Conservation (phyloP, 495 filamentous ascomycete species). For the Penicillium angulare region DNA sequence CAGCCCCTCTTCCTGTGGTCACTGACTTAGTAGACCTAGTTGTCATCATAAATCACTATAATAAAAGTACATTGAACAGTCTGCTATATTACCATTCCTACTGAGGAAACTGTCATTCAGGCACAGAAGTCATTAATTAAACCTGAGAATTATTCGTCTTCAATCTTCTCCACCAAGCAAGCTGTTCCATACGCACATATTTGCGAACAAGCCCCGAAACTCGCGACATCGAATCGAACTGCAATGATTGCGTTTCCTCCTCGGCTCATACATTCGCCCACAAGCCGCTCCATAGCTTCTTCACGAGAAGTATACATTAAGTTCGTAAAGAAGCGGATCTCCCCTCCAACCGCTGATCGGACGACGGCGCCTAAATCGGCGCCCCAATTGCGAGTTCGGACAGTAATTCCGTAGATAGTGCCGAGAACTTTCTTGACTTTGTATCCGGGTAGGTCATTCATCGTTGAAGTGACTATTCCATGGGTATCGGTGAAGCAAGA, state of each 20-base stretch:
- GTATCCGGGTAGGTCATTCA: constrained; percentile 55
- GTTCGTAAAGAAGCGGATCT: constrained; percentile 56
- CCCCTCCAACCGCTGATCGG: constrained; percentile 53
- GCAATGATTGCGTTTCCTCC: constrained; percentile 62
- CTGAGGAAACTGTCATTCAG: too few species aligned
- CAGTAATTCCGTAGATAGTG: constrained; percentile 58
- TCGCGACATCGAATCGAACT: constrained; percentile 49
- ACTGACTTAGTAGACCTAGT: too few species aligned
- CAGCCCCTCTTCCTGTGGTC: too few species aligned
- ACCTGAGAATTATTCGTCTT: constrained; percentile 13
- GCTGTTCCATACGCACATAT: constrained; percentile 61
- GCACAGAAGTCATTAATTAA: too few species aligned
- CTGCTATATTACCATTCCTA: too few species aligned
- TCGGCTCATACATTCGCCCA: constrained; percentile 54
- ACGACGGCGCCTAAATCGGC: constrained; percentile 45
- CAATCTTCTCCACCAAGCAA: constrained; percentile 49
- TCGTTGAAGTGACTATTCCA: constrained; percentile 55
- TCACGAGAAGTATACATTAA: constrained; percentile 56
- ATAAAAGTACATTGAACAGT: too few species aligned
- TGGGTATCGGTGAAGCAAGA: constrained; percentile 60
- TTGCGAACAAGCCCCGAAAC: constrained; percentile 48
- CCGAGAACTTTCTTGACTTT: constrained; percentile 56
- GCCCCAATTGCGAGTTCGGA: constrained; percentile 55
- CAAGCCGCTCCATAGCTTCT: constrained; percentile 51
- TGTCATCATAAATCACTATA: too few species aligned